Base-by-base conservation (phyloP, 2,329 filamentous ascomycete genomes). In the Xylaria sp. region DNA sequence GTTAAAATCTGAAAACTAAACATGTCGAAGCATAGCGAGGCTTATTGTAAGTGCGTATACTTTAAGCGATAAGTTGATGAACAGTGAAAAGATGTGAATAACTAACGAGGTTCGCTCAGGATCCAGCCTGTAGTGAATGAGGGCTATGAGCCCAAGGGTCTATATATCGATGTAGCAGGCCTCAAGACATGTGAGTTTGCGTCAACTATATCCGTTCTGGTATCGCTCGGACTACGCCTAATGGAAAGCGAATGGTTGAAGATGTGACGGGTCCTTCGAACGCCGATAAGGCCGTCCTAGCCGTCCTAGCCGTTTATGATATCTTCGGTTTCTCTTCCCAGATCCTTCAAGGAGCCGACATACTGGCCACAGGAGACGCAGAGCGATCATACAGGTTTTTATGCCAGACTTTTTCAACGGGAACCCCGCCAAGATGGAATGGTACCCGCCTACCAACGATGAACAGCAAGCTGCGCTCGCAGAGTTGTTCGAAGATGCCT, bases 401-500 rank as follows among this genome's bases (percentile, higher is more conserved):
- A 92, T 96, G 67, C 92, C 93, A 31, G 93, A 97, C 78, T 93
- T 91, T 82, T 96, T 96, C 79, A 84, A 91, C 60, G 92, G 91
- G 72, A 83, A 85, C 68, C 89, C 91, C 1, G 78, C 78, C 69
- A 77, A 79, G 56, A 83, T 86, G 74, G 80, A 80, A 72, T 77
- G 84, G 78, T 85, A 85, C 72, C 89, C 89, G 9, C 83, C 87
- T 14, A 76, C 84, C 74, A 89, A 77, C 7, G 77, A 84, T 2
- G 87, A 90, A 67, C 88, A 91, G 77, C 75, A 84, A 71, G 77
- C 83, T 71, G 78, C 78, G 21, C 76, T 90, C 1, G 78, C 78
- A n/a, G 77, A 77, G 3, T 90, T 89, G 77, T 84, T 90, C 67
- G 73, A 73, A 21, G 80, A 77, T 52, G 79, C 78, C 69, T 76